Evolutionary conservation across 208 protist species (phyloP).

Genomic region (Herpetomonas tarakana): DNA sequence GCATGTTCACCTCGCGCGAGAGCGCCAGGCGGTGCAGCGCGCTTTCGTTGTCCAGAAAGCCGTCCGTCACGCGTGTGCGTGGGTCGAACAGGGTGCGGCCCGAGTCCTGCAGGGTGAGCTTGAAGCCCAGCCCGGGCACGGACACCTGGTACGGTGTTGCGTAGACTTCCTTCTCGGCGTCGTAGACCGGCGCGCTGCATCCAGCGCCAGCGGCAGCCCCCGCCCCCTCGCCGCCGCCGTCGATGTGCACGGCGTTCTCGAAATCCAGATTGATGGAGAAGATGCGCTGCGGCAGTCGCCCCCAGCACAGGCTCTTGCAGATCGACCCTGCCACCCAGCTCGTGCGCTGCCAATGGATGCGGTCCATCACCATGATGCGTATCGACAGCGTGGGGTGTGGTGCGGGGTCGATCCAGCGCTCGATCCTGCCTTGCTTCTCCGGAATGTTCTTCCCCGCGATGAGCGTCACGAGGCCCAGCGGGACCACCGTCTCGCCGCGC

Average conservation of each 20-base stretch:
- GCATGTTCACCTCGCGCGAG: constrained; percentile 82
- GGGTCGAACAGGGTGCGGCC: constrained; percentile 56
- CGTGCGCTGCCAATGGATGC: constrained; percentile 85
- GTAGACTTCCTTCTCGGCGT: constrained; percentile 36
- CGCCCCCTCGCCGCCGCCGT: constrained; percentile 11
- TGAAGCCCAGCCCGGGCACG: constrained; percentile 58
- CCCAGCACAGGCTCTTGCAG: constrained; percentile 76
- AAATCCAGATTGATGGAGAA: constrained; percentile 80
- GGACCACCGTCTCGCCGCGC: constrained; percentile 36
- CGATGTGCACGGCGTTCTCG: constrained; percentile 50
- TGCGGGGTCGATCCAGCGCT: constrained; percentile 56
- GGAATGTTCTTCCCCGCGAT: constrained; percentile 71
- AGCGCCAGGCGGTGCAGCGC: constrained; percentile 69
- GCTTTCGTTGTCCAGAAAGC: constrained; percentile 85
- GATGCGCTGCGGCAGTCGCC: constrained; percentile 65
- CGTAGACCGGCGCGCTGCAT: constrained; percentile 27
- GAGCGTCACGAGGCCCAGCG: constrained; percentile 78
- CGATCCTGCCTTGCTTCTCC: constrained; percentile 39
- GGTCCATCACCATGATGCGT: constrained; percentile 70
- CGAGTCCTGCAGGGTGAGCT: constrained; percentile 55
- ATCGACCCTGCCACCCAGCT: constrained; percentile 69
- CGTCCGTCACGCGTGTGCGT: constrained; percentile 48
- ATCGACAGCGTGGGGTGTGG: constrained; percentile 75
- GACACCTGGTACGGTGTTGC: constrained; percentile 43
- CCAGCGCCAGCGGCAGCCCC: neutral